Conservation (phyloP, 805 yeast species). For the Wickerhamiella bombiphila region DNA sequence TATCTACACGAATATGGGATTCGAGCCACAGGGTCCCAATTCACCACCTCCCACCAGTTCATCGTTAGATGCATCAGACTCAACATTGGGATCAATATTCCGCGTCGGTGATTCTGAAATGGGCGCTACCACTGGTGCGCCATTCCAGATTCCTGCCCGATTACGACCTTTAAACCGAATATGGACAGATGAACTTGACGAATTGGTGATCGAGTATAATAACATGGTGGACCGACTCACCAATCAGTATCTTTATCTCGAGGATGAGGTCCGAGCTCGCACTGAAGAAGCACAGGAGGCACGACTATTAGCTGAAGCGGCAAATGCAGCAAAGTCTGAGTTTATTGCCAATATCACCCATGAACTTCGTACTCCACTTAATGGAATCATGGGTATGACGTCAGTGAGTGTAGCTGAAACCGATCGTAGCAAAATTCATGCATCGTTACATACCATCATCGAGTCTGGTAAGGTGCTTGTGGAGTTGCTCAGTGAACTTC, state of each 20-base stretch:
- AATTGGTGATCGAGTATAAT: slow-evolving; percentile 76
- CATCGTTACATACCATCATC: slow-evolving; percentile 64
- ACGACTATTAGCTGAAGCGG: slow-evolving; percentile 35
- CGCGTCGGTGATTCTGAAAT: not conserved
- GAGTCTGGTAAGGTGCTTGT: slow-evolving; percentile 83
- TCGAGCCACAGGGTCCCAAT: not conserved
- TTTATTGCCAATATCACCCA: slow-evolving; percentile 88
- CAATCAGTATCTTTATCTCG: slow-evolving; percentile 70
- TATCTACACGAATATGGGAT: slow-evolving; percentile 17
- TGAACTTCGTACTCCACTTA: slow-evolving; percentile 87
- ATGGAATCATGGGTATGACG: slow-evolving; percentile 94
- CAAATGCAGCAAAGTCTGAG: slow-evolving; percentile 90
- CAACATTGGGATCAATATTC: not conserved
- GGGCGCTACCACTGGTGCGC: not conserved
- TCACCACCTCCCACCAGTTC: not conserved
- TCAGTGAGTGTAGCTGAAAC: slow-evolving; percentile 83
- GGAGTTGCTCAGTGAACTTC: slow-evolving; percentile 77
- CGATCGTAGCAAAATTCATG: slow-evolving; percentile 52
- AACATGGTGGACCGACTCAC: slow-evolving; percentile 84
- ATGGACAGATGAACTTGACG: slow-evolving; percentile 63
- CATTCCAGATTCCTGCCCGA: slow-evolving; percentile 14
- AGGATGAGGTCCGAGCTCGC: slow-evolving; percentile 75
- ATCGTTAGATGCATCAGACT: not conserved
- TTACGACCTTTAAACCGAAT: slow-evolving; percentile 13
- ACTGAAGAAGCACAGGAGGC: slow-evolving; percentile 68